A percentile compares a stretch with the other conserved stretches of the same genome.
phyloP scores from a whole-genome alignment of 2,329 filamentous ascomycete genomes.

The Penicillium brevicompactum region DNA sequence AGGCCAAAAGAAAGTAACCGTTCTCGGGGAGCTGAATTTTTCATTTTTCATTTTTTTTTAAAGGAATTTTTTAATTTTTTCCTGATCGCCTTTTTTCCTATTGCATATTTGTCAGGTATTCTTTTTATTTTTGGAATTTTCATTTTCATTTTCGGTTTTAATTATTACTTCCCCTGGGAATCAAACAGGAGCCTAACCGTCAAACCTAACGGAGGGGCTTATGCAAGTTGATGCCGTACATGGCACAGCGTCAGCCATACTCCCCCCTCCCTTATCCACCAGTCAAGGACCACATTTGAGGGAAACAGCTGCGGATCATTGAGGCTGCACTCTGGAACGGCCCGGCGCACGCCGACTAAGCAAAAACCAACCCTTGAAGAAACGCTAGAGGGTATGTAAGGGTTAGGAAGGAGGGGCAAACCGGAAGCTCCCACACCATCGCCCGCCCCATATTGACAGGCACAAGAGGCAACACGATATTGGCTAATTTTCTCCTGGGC shows the following conservation, averaged over 20 bases:
- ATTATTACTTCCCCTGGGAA: slow-evolving; percentile 20
- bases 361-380: slow-evolving; percentile 36
- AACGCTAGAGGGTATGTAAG: slow-evolving; percentile 33
- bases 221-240: slow-evolving; percentile 40
- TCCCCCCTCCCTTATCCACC: slow-evolving; percentile 35
- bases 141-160: slow-evolving; percentile 8
- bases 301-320: slow-evolving; percentile 45
- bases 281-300: slow-evolving; percentile 31
- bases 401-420: slow-evolving; percentile 12
- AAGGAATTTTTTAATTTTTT: background rate
- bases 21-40: slow-evolving; percentile 9
- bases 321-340: slow-evolving; percentile 51
- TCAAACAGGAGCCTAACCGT: slow-evolving; percentile 41
- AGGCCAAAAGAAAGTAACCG: slow-evolving; percentile 14
- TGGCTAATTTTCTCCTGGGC: slow-evolving; percentile 25
- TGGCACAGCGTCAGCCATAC: slow-evolving; percentile 37
- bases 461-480: slow-evolving; percentile 9
- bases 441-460: slow-evolving; percentile 9
- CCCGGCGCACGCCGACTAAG: slow-evolving; percentile 47
- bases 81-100: background rate
- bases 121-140: slow-evolving; percentile 6
- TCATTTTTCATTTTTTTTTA: slow-evolving; percentile 7
- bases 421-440: slow-evolving; percentile 5
- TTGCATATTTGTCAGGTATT: background rate
- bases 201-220: slow-evolving; percentile 39